Conservation (phyloP, 345 rosid genomes). For the Pistacia vera region DNA sequence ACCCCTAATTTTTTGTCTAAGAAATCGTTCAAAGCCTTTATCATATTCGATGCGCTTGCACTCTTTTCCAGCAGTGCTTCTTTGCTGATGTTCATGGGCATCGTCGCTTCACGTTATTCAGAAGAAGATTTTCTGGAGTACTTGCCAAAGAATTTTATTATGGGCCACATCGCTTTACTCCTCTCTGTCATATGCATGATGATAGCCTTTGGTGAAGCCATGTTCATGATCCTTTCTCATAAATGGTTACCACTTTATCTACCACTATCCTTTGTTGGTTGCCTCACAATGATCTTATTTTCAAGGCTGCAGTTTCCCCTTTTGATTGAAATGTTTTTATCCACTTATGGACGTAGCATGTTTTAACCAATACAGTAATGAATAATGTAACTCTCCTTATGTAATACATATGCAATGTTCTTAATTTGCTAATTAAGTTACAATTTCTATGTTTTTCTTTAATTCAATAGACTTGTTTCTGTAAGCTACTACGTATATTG, state of each 20-base stretch:
- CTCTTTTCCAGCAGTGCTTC: conserved; percentile 6
- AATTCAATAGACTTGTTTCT: too few species aligned
- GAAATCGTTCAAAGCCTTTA: not conserved
- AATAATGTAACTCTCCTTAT: too few species aligned
- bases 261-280: not conserved
- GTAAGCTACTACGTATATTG: too few species aligned
- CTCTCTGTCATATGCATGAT: not conserved
- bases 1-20: not conserved
- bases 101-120: not conserved
- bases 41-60: conserved; percentile 9
- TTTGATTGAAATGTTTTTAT: not conserved
- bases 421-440: too few species aligned
- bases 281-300: not conserved
- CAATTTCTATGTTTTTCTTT: too few species aligned
- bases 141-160: not conserved
- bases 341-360: not conserved
- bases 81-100: conserved; percentile 9
- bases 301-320: not conserved
- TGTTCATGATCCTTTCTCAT: not conserved
- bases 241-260: too few species aligned
- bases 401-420: too few species aligned
- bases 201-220: not conserved
- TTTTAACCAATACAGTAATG: not conserved
- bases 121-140: not conserved
- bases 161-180: not conserved